Evolutionary conservation across 805 yeast genomes (phyloP), one percentile per base, ranked within the genome.

Genomic region (Candida nonsorbophila): DNA sequence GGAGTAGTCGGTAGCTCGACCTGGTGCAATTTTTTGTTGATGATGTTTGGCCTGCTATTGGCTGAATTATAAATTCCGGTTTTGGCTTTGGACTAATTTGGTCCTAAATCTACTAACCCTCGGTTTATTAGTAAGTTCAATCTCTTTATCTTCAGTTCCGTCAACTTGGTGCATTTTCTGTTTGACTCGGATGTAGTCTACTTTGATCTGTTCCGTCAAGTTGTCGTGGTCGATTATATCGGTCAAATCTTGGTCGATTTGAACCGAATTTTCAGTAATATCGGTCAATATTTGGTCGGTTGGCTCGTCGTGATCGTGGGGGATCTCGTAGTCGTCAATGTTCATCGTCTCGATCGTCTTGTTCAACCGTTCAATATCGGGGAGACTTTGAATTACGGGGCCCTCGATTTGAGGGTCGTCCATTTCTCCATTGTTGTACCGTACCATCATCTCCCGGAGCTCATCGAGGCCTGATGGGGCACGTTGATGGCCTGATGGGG

Each of bases 361-460:
- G 42, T 78, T 77, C 31, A 76, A 63, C 3, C 38, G 44, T 38
- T 70, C 69, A 43, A 79, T 76, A 45, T 79, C 85, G 8, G 58
- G 65, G 7, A 77, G 30, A 31, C 63, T 55, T 36, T 72, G 72
- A 13, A 79, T 67, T 1, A 79, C 68, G 9, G 72, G 71, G 0
- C 83, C 83, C 27, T 67, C 66, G 0, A 76, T 70, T 14, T 56
- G 63, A 7, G 72, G 51, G 40, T 78, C 83, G 36, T 74, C 83
- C 39, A 70, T 49, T 1, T 84, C 84, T 14, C 63, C 40, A n/a
- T 64, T n/a, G n/a, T n/a, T 55, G 39, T 79, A 79, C 1, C 81
- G 82, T 29, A 66, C 62, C 0, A 74, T 81, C 79, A 77, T 71
- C 3, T 21, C 24, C 11, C 25, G 14, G 22, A 4, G 22, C 26